Percentiles rank a stretch among this genome's conserved stretches.
Evolutionary conservation across 2,329 filamentous ascomycete genomes (phyloP).

Genomic region (Alternaria hordeiaustralica): DNA sequence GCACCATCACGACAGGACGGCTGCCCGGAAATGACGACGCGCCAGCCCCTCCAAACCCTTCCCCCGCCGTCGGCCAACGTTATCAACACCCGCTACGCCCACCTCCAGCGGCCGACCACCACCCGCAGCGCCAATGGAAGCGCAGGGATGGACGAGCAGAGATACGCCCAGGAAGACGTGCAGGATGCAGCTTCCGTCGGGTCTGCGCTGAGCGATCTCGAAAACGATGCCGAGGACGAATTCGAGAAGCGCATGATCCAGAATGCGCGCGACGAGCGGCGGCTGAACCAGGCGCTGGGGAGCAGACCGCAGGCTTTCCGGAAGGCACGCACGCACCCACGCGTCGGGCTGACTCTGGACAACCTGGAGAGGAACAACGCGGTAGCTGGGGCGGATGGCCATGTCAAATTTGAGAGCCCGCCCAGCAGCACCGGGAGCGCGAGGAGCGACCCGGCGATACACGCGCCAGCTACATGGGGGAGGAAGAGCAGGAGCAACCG

Average conservation of each 20-base stretch:
- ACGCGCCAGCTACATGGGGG: constrained; percentile 57
- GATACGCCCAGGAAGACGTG: constrained; percentile 27
- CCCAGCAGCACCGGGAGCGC: constrained; percentile 46
- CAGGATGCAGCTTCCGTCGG: constrained; percentile 30
- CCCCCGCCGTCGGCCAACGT: constrained; percentile 39
- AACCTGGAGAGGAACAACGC: constrained; percentile 51
- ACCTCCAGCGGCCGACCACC: constrained; percentile 21
- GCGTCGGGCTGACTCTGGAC: constrained; percentile 51
- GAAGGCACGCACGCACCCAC: constrained; percentile 51
- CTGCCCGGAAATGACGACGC: constrained; percentile 41
- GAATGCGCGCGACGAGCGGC: constrained; percentile 52
- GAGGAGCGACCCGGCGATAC: constrained; percentile 52
- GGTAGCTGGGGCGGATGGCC: constrained; percentile 16
- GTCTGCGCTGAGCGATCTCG: constrained; percentile 48
- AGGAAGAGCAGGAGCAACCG: constrained; percentile 50
- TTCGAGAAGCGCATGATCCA: constrained; percentile 55
- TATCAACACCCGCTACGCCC: constrained; percentile 30
- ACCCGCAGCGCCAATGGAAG: constrained; percentile 25
- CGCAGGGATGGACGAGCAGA: constrained; percentile 28
- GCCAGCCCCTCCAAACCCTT: constrained; percentile 41
- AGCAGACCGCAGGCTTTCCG: constrained; percentile 49
- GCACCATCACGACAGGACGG: constrained; percentile 9
- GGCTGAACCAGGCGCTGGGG: constrained; percentile 45
- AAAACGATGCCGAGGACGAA: constrained; percentile 52
- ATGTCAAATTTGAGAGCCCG: constrained; percentile 32